Evolutionary conservation across 192 early-diverging fungal species (phyloP), one percentile per base, ranked within the genome.

Genomic region (Umbelopsis isabellina): DNA sequence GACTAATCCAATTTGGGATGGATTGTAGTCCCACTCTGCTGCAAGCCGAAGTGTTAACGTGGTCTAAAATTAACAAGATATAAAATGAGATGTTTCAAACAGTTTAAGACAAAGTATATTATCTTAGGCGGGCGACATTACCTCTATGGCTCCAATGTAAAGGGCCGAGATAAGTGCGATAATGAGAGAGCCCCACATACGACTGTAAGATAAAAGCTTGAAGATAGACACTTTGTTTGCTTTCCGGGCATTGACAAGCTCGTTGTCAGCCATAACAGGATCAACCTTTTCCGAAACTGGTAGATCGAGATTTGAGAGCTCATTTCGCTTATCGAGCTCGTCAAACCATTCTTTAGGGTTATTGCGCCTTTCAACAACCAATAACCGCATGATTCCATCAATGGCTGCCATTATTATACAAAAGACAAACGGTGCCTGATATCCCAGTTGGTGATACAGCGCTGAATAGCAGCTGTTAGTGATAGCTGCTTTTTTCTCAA

Each of bases 361-460:
- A 46, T 69, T 74, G 21, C 75, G 46, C 15, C 69, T 65, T 55
- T 84, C 83, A 49, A 84, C 70, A 45, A 84, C 72, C 45, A 80
- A 25, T 3, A 81, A 33, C 44, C 83, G 77, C 33, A 79, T 75
- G 15, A 55, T 41, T 27, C 81, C 71, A 64, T 84, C 83, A 20
- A 81, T 58, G 13, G 50, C 76, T 46, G 76, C 73, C 6, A 84
- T 30, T 6, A 81, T 66, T 4, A 78, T 44, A 46, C 80, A 84
- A 4, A 79, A 75, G 12, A 84, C 72, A 68, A 80, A 84, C 15
- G 83, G 80, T 12, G 83, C 77, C 46, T 76, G 74, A 2, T 22
- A 46, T 22, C 83, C 83, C 18, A 84, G 48, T 49, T 80, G 65
- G n/a, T 76, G 75, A 22, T 80, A 77, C 2, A 84, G 52, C 33